Base-by-base conservation (phyloP, 1,284 basidiomycete genomes). In the Trichosporon sp. region DNA sequence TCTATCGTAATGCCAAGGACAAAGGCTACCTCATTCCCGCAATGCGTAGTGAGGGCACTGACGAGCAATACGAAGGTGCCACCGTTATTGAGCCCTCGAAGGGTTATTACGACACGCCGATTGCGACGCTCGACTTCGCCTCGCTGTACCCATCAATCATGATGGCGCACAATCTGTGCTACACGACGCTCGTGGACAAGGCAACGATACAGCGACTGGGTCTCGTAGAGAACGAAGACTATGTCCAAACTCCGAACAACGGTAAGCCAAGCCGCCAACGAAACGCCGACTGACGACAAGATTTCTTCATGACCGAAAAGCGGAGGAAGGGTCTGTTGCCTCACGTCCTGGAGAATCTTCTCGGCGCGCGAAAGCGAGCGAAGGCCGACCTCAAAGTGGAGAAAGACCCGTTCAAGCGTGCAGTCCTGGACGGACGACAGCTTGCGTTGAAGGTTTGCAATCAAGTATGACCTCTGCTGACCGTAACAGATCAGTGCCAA, bases 151-250 rank as follows among this genome's bases (percentile, higher is more conserved):
- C 95, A 0, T 98, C 96, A 0, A 98, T 98, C 85, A 98, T 98
- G 95, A 97, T 97, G 94, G 96, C 95, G 0, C 96, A 98, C 81
- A 98, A 98, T 80, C 85, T 98, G 1, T 98, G 95, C 82, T 98
- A 98, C 79, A 97, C 96, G 0, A 96, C 96, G 0, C 86, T 97
- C 14, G 82, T 96, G 26, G 92, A 96, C 75, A 92, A 90, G 79
- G 70, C 75, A 3, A 91, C 90, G 0, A 91, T 95, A 19, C 91
- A 94, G 21, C 88, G 91, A 14, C 85, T 97, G 5, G 85, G 87
- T 8, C 86, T 98, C 16, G 88, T 90, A 19, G 92, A 92, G 79
- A 92, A 92, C 73, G 87, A 90, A n/a, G 96, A 98, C 81, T 85
- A 84, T 70, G 81, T 85, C 1, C 81, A 85, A 37, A 97, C 95